Conservation (phyloP, 2,329 filamentous ascomycete genomes). For the Colletotrichum eremochloae region DNA sequence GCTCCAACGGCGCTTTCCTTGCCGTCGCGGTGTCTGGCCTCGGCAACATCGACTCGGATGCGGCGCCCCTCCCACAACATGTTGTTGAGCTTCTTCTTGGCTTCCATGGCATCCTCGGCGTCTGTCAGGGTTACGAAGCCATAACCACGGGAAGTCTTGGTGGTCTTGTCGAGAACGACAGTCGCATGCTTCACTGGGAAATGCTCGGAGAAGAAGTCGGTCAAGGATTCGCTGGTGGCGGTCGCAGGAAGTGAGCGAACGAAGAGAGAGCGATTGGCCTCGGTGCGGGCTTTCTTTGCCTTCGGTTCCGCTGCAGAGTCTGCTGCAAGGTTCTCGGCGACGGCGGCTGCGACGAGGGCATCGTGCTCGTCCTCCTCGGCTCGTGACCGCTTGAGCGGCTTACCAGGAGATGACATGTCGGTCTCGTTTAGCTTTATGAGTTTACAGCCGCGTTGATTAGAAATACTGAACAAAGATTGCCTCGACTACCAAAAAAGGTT, state of each 20-base stretch:
- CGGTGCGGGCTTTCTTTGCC: constrained; percentile 69
- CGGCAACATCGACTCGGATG: constrained; percentile 88
- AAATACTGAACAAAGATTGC: neutral
- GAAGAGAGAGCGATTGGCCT: constrained; percentile 82
- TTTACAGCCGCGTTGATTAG: neutral
- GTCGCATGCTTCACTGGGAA: constrained; percentile 96
- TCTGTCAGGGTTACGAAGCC: constrained; percentile 98
- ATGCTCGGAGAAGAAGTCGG: constrained; percentile 91
- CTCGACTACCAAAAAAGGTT: neutral
- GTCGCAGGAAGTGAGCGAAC: constrained; percentile 85
- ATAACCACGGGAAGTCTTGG: constrained; percentile 90
- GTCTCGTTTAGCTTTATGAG: neutral
- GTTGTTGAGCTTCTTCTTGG: constrained; percentile 85
- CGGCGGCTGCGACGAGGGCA: constrained; percentile 38
- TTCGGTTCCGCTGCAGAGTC: constrained; percentile 48
- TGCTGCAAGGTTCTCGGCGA: constrained; percentile 47
- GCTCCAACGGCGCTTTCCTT: constrained; percentile 51
- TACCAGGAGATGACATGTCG: constrained; percentile 36
- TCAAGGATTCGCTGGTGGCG: constrained; percentile 85
- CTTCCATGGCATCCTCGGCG: constrained; percentile 86
- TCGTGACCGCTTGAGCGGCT: constrained; percentile 41
- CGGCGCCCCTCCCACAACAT: constrained; percentile 82
- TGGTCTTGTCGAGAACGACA: constrained; percentile 88
- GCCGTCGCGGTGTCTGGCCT: constrained; percentile 80
- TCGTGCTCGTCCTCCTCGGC: constrained; percentile 39